phyloP scores from a whole-genome alignment of 2,329 filamentous ascomycete species.

The Nemania sp. region DNA sequence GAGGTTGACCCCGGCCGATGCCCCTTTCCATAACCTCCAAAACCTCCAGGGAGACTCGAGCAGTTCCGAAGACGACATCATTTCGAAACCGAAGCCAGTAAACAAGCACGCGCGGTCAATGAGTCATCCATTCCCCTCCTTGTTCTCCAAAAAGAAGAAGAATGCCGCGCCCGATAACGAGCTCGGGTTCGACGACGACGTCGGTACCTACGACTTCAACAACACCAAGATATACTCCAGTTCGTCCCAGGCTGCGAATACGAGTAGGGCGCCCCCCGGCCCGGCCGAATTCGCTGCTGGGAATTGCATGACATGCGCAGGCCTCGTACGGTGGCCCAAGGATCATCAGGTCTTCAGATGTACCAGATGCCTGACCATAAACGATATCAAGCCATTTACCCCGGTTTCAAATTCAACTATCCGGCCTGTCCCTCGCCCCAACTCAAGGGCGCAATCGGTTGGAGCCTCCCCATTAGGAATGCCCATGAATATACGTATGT shows the following conservation, averaged over 20 bases:
- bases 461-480: conserved; percentile 36
- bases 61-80: conserved; percentile 55
- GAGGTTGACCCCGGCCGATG: conserved; percentile 45
- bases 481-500: conserved; percentile 44
- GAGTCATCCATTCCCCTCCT: conserved; percentile 82
- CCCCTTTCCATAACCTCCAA: conserved; percentile 37
- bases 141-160: conserved; percentile 74
- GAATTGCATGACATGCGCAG: conserved; percentile 88
- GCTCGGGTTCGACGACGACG: conserved; percentile 55
- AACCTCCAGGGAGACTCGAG: conserved; percentile 54
- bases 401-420: conserved; percentile 45
- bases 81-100: conserved; percentile 44
- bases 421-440: conserved; percentile 32
- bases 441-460: conserved; percentile 36
- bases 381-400: conserved; percentile 72
- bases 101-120: conserved; percentile 72
- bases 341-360: conserved; percentile 82
- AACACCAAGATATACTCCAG: conserved; percentile 44
- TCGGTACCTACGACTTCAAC: conserved; percentile 58
- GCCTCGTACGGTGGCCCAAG: conserved; percentile 81
- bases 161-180: conserved; percentile 54
- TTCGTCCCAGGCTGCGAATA: conserved; percentile 49
- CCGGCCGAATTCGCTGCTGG: conserved; percentile 71
- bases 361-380: conserved; percentile 85
- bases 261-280: conserved; percentile 47